phyloP scores from a whole-genome alignment of 1,284 basidiomycete genomes.

The Pulveroboletus sp. region DNA sequence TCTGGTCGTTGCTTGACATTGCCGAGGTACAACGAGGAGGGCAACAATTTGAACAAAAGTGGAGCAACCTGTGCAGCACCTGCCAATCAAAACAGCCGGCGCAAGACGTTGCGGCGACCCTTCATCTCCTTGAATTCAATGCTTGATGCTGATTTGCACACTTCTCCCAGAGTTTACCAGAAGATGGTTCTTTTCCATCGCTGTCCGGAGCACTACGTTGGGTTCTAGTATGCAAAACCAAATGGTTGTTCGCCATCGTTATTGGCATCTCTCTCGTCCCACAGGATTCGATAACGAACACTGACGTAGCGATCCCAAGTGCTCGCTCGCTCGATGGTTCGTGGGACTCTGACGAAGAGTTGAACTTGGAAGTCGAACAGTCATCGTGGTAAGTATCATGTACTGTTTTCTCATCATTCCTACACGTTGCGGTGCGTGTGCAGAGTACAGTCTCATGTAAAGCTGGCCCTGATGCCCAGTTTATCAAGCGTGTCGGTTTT shows the following conservation, averaged over 20 bases:
- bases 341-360: background rate
- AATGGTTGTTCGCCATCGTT: background rate
- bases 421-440: background rate
- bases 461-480: background rate
- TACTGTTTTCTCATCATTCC: background rate
- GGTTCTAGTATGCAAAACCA: too few species aligned
- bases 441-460: background rate
- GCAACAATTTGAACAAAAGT: conserved; percentile 11
- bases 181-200: too few species aligned
- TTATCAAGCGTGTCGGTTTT: background rate
- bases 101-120: background rate
- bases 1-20: background rate
- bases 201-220: too few species aligned
- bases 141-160: too few species aligned
- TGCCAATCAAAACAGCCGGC: background rate
- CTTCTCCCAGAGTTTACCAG: too few species aligned
- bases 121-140: too few species aligned
- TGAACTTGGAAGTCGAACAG: background rate
- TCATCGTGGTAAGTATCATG: background rate
- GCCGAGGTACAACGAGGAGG: conserved; percentile 12
- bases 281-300: background rate
- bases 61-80: conserved; percentile 5
- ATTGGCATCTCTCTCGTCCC: background rate
- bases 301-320: too few species aligned
- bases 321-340: background rate